Evolutionary conservation across 805 yeast genomes (phyloP), one percentile per base, ranked within the genome.

Genomic region (baker's yeast (Saccharomyces cerevisiae)): DNA sequence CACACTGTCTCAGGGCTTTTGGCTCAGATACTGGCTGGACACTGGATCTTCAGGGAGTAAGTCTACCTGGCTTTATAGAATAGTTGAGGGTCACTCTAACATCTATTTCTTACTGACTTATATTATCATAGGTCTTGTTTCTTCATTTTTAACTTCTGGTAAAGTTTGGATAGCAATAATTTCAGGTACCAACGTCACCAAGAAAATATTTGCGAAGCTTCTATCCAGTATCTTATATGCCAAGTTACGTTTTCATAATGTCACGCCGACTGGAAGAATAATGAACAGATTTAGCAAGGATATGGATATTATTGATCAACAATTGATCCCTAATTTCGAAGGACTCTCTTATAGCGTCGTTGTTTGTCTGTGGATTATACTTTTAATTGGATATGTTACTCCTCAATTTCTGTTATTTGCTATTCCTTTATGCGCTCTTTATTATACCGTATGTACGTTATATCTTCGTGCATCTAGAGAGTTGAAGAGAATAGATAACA

Each of bases 211-310:
- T 68, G 73, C 76, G 55, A 75, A 73, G 31, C 79, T 89, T 17
- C 75, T 89, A 64, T 66, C 72, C 26, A 77, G 77, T 14, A 82
- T 89, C 32, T 70, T 89, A 66, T 76, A 84, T 55, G 94, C 96
- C 4, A 84, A 77, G 57, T 74, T 88, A 57, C 78, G 96, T 61
- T 90, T 90, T 72, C 89, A 88, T 70, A 96, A 90, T 66, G 79
- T 91, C 28, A 89, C 96, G 6, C 97, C 97, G 8, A 77, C 84
- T 61, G 97, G 97, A 24, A 83, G 97, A 66, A 86, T 89, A 55
- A 87, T 90, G 88, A 90, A 89, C 72, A 78, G 97, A 69, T 90
- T 90, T 66, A 87, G 96, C 14, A 89, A 87, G 70, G 97, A 89
- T 74, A 81, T 90, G 60, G 96, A 89, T 69, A 81, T 89, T 17